Conservation (phyloP, 169 alveolate genomes). For the Plasmodium malariae region DNA sequence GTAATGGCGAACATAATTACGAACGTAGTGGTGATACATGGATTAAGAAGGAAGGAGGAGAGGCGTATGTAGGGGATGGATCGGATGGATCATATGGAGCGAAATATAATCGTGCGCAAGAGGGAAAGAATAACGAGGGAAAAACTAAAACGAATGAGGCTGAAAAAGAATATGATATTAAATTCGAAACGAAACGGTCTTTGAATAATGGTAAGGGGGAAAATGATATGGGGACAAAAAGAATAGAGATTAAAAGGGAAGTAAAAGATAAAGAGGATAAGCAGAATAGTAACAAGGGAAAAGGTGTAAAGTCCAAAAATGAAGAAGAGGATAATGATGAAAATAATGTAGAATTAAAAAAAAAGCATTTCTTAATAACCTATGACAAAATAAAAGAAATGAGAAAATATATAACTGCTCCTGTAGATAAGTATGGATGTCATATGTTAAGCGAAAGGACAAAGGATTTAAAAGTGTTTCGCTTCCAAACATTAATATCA, state of each 20-base stretch:
- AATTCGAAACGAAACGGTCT: too few species aligned
- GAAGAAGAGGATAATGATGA: not conserved
- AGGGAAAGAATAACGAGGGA: not conserved
- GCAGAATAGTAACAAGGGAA: not conserved
- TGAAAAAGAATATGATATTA: not conserved
- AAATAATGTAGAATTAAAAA: constrained; percentile 7
- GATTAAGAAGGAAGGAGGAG: not conserved
- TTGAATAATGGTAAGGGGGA: not conserved
- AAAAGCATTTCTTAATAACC: constrained; percentile 16
- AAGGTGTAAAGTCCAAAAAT: not conserved
- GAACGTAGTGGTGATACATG: not conserved
- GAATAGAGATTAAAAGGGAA: not conserved
- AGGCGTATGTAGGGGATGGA: not conserved
- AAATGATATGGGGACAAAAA: not conserved
- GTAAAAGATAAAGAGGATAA: not conserved
- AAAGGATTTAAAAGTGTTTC: constrained; percentile 75
- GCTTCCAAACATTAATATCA: constrained; percentile 89
- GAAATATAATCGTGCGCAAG: not conserved
- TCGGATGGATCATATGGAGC: not conserved
- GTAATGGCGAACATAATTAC: not conserved
- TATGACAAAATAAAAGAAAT: constrained; percentile 55
- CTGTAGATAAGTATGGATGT: constrained; percentile 86
- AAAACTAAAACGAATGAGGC: not conserved
- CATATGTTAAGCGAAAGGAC: constrained; percentile 84
- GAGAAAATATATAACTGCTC: constrained; percentile 78